Percentiles rank a stretch among this genome's conserved stretches.
phyloP scores from a whole-genome alignment of 805 yeast species.

The Wickerhamomyces ciferrii region DNA sequence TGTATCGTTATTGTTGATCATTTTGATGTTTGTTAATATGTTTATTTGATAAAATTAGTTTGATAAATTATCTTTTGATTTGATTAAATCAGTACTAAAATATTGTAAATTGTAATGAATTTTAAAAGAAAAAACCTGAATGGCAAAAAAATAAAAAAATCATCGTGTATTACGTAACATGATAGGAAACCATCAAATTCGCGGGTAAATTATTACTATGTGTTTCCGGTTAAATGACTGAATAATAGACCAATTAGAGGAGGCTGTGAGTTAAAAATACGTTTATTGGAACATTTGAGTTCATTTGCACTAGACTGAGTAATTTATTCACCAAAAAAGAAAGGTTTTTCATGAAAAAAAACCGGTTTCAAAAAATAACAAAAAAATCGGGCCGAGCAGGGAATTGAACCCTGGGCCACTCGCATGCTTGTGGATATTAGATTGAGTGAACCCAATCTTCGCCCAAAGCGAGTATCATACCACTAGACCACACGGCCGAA shows the following conservation, averaged over 20 bases:
- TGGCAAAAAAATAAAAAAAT: background rate
- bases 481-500: constrained; percentile 28
- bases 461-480: constrained; percentile 30
- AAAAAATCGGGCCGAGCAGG: constrained; percentile 8
- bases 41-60: background rate
- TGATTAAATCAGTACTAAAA: background rate
- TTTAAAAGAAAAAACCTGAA: background rate
- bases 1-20: constrained; percentile 37
- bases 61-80: background rate
- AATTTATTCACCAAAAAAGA: background rate
- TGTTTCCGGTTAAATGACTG: too few relatives aligned
- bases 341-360: too few relatives aligned
- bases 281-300: too few relatives aligned
- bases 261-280: background rate
- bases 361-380: background rate
- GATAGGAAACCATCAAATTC: too few relatives aligned
- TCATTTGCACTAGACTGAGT: too few relatives aligned
- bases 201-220: too few relatives aligned
- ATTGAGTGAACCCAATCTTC: constrained; percentile 13
- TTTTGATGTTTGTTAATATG: constrained; percentile 1
- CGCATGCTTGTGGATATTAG: constrained; percentile 6
- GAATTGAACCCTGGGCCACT: constrained; percentile 12
- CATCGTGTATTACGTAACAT: background rate
- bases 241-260: too few relatives aligned
- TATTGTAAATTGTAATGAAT: background rate